Evolutionary conservation across 2,329 filamentous ascomycete species (phyloP).

Genomic region (Venturia carpophila): DNA sequence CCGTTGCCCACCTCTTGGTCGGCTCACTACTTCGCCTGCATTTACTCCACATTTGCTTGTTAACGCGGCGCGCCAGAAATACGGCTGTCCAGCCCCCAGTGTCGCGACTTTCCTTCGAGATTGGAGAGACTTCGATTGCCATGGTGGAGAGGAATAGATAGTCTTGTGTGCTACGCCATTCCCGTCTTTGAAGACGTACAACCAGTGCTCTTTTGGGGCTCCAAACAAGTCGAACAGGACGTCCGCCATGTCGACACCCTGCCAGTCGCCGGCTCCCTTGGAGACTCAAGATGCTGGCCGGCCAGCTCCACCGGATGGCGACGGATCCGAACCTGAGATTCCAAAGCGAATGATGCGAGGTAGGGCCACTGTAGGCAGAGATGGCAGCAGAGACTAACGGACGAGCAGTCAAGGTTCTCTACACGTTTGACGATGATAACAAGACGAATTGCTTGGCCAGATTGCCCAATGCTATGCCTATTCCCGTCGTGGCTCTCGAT

Average conservation of each 20-base stretch:
- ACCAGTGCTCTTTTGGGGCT: not conserved
- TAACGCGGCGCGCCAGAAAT: not conserved
- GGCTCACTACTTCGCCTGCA: not conserved
- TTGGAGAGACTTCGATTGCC: not conserved
- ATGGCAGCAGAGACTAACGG: not conserved
- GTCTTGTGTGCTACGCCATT: not conserved
- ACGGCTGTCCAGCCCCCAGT: not conserved
- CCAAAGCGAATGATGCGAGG: constrained; percentile 17
- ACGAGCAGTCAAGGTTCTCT: constrained; percentile 82
- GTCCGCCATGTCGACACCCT: not conserved
- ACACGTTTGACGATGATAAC: constrained; percentile 85
- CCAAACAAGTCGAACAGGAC: not conserved
- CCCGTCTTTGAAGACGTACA: not conserved
- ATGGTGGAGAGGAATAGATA: constrained; percentile 1
- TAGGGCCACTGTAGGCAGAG: not conserved
- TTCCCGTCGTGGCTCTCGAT: constrained; percentile 75
- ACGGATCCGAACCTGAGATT: constrained; percentile 11
- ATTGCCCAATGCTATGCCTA: constrained; percentile 67
- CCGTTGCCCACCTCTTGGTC: not conserved
- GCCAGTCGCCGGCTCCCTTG: constrained; percentile 7
- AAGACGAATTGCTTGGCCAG: constrained; percentile 85
- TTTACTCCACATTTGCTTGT: not conserved
- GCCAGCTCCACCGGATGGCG: not conserved
- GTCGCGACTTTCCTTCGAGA: not conserved
- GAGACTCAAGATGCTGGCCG: not conserved